A percentile compares a stretch with the other conserved stretches of the same genome.
phyloP scores from a whole-genome alignment of 1,139 yeast genomes.

The Yamadazyma siamensis region DNA sequence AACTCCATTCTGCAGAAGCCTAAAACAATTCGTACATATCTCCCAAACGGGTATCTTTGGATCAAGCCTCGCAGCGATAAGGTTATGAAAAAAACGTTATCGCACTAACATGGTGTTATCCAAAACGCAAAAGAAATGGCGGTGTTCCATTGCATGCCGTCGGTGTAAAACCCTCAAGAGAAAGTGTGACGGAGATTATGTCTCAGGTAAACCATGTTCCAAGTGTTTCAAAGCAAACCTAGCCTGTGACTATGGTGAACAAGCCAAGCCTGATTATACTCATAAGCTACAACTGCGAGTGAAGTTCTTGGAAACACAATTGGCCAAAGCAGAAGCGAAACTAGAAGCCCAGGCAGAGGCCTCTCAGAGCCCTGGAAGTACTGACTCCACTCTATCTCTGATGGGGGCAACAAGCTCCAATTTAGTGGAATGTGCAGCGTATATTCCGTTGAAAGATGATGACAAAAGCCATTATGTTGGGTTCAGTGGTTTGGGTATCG shows the following conservation, averaged over 20 bases:
- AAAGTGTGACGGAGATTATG: slow-evolving; percentile 9
- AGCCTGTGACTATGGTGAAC: slow-evolving; percentile 5
- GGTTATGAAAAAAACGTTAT: too few relatives aligned
- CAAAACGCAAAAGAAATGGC: too few relatives aligned
- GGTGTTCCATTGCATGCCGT: too few relatives aligned
- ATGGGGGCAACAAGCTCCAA: neutral
- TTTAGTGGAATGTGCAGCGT: slow-evolving; percentile 10
- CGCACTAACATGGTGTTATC: too few relatives aligned
- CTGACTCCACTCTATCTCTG: neutral
- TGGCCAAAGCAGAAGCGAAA: too few relatives aligned
- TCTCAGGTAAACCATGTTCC: slow-evolving; percentile 2
- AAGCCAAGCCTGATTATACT: slow-evolving; percentile 4
- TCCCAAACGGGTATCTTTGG: too few relatives aligned
- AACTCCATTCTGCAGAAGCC: too few relatives aligned
- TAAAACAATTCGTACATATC: too few relatives aligned
- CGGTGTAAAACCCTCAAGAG: slow-evolving; percentile 8
- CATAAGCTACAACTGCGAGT: slow-evolving; percentile 5
- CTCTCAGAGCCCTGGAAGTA: neutral
- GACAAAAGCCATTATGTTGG: slow-evolving; percentile 9
- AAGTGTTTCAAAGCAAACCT: slow-evolving; percentile 3
- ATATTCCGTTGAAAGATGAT: slow-evolving; percentile 10
- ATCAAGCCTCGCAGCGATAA: too few relatives aligned
- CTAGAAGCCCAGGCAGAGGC: slow-evolving; percentile 1
- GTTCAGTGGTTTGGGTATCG: slow-evolving; percentile 6
- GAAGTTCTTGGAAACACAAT: slow-evolving; percentile 3